These are phyloP conservation scores for Lachnellula hyalina DNA, from an alignment of 2,329 filamentous ascomycete genomes.

Conservation along the genomic window DNA sequence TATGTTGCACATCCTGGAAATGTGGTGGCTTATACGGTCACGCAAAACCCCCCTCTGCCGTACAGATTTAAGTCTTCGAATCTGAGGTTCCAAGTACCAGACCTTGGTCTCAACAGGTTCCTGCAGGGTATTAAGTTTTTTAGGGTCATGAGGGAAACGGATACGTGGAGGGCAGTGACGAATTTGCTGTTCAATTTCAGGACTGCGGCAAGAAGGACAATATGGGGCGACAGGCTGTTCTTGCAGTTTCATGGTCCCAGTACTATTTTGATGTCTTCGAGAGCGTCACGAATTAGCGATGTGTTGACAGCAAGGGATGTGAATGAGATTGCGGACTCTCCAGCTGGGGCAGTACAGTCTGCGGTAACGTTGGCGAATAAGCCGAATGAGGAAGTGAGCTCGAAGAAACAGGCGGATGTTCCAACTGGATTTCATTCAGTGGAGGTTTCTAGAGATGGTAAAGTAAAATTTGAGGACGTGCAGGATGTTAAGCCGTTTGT, in stretches of 20 bases:
- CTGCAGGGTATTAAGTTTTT: constrained; percentile 70
- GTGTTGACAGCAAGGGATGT: constrained; percentile 72
- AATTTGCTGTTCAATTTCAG: constrained; percentile 63
- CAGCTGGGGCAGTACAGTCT: constrained; percentile 63
- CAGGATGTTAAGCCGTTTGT: constrained; percentile 18
- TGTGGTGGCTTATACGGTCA: constrained; percentile 83
- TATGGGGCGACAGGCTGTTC: constrained; percentile 93
- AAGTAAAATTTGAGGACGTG: constrained; percentile 50
- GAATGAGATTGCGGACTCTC: constrained; percentile 82
- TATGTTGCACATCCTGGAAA: constrained; percentile 89
- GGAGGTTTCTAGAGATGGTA: constrained; percentile 53
- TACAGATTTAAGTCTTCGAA: constrained; percentile 80
- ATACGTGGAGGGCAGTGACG: constrained; percentile 65
- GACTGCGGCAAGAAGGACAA: constrained; percentile 71
- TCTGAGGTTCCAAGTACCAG: constrained; percentile 73
- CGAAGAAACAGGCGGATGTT: constrained; percentile 28
- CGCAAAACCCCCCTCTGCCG: constrained; percentile 66
- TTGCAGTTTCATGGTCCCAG: constrained; percentile 82
- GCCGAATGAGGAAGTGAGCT: constrained; percentile 34
- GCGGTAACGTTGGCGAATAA: constrained; percentile 46
- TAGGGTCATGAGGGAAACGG: constrained; percentile 63
- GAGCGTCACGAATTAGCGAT: constrained; percentile 74
- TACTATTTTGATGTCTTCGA: constrained; percentile 81
- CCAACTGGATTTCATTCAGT: constrained; percentile 50
- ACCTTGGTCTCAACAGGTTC: constrained; percentile 53